These are phyloP conservation scores for Chaetomiaceae sp. DNA, from an alignment of 2,329 filamentous ascomycete species.

Conservation along the genomic window DNA sequence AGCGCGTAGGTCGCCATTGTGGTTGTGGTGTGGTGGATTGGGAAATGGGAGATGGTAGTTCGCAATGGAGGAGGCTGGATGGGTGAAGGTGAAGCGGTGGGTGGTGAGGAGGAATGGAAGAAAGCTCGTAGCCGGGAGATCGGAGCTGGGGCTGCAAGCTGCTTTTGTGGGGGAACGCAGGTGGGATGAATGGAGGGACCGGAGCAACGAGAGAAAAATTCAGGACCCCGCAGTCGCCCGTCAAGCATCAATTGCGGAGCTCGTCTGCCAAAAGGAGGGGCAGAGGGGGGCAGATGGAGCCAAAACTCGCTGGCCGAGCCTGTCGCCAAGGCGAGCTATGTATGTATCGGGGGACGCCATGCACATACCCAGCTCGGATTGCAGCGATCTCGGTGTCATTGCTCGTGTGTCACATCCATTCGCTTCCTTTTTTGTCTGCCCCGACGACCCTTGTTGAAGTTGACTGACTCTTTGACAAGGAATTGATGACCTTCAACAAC, in stretches of 20 bases:
- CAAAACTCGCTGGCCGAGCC: not conserved
- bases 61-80: not conserved
- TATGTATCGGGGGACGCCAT: conserved; percentile 8
- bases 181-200: conserved; percentile 15
- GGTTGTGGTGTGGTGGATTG: not conserved
- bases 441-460: too few relatives aligned
- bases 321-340: conserved; percentile 12
- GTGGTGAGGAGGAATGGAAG: not conserved
- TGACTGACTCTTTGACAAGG: too few relatives aligned
- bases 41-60: not conserved
- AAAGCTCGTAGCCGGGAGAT: not conserved
- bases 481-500: too few relatives aligned
- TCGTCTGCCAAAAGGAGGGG: conserved; percentile 7
- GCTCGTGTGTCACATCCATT: not conserved
- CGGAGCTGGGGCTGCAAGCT: not conserved
- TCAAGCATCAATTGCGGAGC: conserved; percentile 15
- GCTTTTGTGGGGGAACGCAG: not conserved
- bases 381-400: conserved; percentile 12
- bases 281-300: not conserved
- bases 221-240: conserved; percentile 16
- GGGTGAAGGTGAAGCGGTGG: not conserved
- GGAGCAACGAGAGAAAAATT: conserved; percentile 20
- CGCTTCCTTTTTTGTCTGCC: too few relatives aligned
- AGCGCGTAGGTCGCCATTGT: conserved; percentile 44
- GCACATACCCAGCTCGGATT: not conserved